These are phyloP conservation scores for Emmonsiellopsis sp. DNA, from an alignment of 2,329 filamentous ascomycete species.

Conservation along the genomic window DNA sequence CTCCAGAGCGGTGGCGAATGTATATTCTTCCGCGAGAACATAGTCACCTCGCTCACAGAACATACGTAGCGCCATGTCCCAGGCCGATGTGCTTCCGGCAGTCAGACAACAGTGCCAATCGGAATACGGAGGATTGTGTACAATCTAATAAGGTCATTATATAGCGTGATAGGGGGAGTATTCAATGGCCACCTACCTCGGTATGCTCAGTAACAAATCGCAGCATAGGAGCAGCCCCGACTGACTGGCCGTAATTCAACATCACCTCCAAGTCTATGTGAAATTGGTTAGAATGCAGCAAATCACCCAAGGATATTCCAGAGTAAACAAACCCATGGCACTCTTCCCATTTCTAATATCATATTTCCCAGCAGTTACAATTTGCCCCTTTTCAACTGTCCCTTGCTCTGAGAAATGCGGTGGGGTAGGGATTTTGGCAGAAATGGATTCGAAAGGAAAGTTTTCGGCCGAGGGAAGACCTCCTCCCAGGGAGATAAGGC, in stretches of 20 bases:
- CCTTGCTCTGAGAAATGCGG: slow-evolving; percentile 64
- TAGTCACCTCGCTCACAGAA: slow-evolving; percentile 68
- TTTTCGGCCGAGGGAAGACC: slow-evolving; percentile 82
- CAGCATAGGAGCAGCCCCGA: slow-evolving; percentile 76
- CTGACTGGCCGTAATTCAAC: slow-evolving; percentile 87
- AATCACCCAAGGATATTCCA: not conserved
- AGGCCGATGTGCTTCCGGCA: slow-evolving; percentile 73
- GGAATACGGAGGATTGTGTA: slow-evolving; percentile 75
- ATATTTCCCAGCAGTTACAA: slow-evolving; percentile 68
- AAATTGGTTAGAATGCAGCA: slow-evolving; percentile 16
- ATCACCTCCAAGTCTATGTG: slow-evolving; percentile 69
- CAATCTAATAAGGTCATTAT: slow-evolving; percentile 41
- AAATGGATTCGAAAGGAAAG: slow-evolving; percentile 80
- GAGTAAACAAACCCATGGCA: slow-evolving; percentile 34
- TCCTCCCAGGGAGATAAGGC: slow-evolving; percentile 84
- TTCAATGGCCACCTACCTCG: slow-evolving; percentile 42
- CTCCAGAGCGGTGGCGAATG: slow-evolving; percentile 69
- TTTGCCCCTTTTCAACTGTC: slow-evolving; percentile 50
- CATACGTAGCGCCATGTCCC: slow-evolving; percentile 78
- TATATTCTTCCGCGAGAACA: slow-evolving; percentile 82
- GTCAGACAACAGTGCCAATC: slow-evolving; percentile 84
- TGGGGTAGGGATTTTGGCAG: slow-evolving; percentile 61
- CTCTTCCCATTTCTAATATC: slow-evolving; percentile 60
- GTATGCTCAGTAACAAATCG: slow-evolving; percentile 93
- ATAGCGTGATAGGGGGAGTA: not conserved